A percentile compares a stretch with the other conserved stretches of the same genome.
phyloP scores from a whole-genome alignment of 768 basidiomycete genomes.

The Xerocomellus chrysenteron region DNA sequence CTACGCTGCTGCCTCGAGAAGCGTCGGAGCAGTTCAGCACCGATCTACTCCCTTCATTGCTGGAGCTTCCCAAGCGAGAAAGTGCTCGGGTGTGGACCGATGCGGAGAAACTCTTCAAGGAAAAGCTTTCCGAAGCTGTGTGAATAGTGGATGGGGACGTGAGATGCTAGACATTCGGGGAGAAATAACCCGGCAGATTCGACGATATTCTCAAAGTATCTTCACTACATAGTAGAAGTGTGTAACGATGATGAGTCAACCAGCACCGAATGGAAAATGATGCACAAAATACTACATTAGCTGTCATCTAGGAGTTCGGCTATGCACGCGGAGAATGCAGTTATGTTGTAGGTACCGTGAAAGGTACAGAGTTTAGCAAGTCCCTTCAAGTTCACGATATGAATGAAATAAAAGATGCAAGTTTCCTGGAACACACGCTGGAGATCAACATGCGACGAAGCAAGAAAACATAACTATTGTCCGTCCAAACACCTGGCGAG shows the following conservation, averaged over 20 bases:
- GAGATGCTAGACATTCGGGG: background rate
- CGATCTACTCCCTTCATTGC: slow-evolving; percentile 81
- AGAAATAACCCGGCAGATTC: background rate
- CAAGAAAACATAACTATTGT: background rate
- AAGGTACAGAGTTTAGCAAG: background rate
- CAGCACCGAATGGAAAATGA: background rate
- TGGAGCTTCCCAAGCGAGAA: slow-evolving; percentile 68
- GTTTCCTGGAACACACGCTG: background rate
- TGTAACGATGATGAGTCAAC: background rate
- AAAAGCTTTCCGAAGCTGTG: slow-evolving; percentile 57
- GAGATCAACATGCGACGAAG: background rate
- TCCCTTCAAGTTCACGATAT: background rate
- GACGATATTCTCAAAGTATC: background rate
- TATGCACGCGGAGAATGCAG: background rate
- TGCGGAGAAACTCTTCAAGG: slow-evolving; percentile 78
- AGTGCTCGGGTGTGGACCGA: slow-evolving; percentile 82
- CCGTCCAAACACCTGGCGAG: background rate
- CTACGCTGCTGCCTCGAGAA: slow-evolving; percentile 92
- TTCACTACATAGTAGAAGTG: background rate
- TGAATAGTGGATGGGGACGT: background rate
- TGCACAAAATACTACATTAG: background rate
- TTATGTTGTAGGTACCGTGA: background rate
- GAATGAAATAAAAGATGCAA: background rate
- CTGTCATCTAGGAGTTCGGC: background rate
- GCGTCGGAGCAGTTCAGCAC: slow-evolving; percentile 94